Evolutionary conservation across 1,284 basidiomycete species (phyloP).

Genomic region (Pseudozyma thailandica): DNA sequence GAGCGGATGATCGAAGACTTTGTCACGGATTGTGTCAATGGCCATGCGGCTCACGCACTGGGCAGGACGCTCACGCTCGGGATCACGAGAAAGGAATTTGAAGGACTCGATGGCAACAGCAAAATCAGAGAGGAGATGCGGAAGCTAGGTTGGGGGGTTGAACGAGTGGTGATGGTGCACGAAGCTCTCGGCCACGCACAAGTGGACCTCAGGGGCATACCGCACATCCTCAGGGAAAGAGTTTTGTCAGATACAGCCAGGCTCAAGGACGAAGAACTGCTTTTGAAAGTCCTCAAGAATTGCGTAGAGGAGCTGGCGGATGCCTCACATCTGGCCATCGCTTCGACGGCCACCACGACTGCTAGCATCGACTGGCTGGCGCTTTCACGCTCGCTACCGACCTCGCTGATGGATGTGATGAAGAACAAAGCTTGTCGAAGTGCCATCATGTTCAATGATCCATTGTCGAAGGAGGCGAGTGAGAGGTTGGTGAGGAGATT

Average conservation of each 20-base stretch:
- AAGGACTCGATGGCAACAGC: background rate
- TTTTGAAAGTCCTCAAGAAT: conserved; percentile 2
- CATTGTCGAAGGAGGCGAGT: conserved; percentile 77
- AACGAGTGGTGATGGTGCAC: conserved; percentile 15
- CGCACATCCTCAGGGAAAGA: conserved; percentile 19
- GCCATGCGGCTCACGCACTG: conserved; percentile 2
- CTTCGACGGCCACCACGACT: background rate
- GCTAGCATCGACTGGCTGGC: conserved; percentile 17
- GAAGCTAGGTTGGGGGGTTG: conserved; percentile 22
- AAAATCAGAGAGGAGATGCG: background rate
- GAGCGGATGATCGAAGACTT: conserved; percentile 81
- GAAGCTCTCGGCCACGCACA: conserved; percentile 26
- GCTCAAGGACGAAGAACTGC: conserved; percentile 13
- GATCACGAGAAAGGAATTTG: conserved; percentile 21
- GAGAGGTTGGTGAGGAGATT: conserved; percentile 76
- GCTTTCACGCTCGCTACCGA: conserved; percentile 10
- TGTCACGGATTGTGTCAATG: conserved; percentile 68
- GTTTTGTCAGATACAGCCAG: conserved; percentile 14
- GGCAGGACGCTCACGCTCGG: conserved; percentile 9
- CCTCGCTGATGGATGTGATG: conserved; percentile 17
- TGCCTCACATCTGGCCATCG: background rate
- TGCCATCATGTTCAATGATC: conserved; percentile 83
- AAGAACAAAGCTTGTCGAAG: conserved; percentile 35
- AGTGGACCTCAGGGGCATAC: conserved; percentile 27
- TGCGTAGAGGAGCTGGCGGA: conserved; percentile 11